These are phyloP conservation scores for Leishmania major DNA, from an alignment of 208 protist genomes.

Conservation along the genomic window DNA sequence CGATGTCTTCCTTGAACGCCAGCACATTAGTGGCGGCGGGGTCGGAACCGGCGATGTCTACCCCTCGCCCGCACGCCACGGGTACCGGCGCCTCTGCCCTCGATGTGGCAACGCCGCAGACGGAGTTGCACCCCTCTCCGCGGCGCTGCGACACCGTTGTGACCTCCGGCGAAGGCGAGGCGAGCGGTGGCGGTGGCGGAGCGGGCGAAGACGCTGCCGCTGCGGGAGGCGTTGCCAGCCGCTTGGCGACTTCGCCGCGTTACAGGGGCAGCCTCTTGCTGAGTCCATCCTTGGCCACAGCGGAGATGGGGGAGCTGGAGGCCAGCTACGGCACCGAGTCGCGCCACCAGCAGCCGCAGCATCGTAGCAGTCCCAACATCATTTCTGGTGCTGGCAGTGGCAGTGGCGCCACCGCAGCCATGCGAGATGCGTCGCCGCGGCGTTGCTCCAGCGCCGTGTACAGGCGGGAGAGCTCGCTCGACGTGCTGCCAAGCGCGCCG, in stretches of 20 bases:
- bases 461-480: conserved; percentile 15
- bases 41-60: background rate
- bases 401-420: background rate
- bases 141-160: conserved; percentile 6
- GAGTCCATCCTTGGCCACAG: conserved; percentile 28
- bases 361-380: background rate
- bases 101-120: conserved; percentile 13
- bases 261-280: conserved; percentile 10
- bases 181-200: background rate
- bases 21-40: background rate
- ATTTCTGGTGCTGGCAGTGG: background rate
- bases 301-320: conserved; percentile 21
- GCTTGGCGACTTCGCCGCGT: conserved; percentile 8
- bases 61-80: conserved; percentile 9
- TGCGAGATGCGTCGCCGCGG: background rate
- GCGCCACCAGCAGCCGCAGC: conserved; percentile 2
- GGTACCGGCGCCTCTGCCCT: background rate
- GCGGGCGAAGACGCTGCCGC: background rate
- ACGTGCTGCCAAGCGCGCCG: conserved; percentile 10
- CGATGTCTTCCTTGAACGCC: background rate
- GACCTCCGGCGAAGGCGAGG: background rate
- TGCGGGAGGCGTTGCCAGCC: background rate
- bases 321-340: conserved; percentile 4
- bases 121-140: conserved; percentile 14
- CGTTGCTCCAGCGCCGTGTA: conserved; percentile 9